Conservation (phyloP, 306 rosid species). For the Casuarina equisetifolia region DNA sequence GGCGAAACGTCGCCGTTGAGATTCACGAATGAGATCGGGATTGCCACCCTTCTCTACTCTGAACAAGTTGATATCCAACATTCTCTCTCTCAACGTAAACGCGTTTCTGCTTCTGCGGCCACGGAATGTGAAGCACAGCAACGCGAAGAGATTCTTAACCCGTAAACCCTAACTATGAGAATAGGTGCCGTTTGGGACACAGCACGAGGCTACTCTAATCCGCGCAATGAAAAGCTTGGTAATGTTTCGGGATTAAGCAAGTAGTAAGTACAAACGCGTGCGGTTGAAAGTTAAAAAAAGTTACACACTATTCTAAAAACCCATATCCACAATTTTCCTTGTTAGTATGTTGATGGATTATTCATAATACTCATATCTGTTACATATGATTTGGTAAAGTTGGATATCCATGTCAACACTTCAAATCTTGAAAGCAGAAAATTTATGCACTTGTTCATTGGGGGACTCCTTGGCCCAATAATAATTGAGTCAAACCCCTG, state of each 20-base stretch:
- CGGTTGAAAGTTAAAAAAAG: too few relatives aligned
- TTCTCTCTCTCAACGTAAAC: constrained; percentile 7
- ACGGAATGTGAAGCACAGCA: not conserved
- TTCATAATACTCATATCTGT: too few relatives aligned
- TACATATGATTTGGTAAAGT: too few relatives aligned
- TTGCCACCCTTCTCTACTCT: constrained; percentile 82
- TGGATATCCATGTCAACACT: too few relatives aligned
- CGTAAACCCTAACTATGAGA: not conserved
- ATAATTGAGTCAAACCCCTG: too few relatives aligned
- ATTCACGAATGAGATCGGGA: constrained; percentile 87
- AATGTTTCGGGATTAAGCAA: too few relatives aligned
- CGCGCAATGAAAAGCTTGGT: not conserved
- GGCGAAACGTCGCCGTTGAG: constrained; percentile 91
- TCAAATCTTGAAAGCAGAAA: too few relatives aligned
- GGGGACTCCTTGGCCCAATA: too few relatives aligned
- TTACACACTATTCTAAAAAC: not conserved
- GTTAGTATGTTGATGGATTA: too few relatives aligned
- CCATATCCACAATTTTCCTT: too few relatives aligned
- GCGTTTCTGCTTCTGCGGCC: not conserved
- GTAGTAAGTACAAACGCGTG: too few relatives aligned
- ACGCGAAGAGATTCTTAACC: not conserved
- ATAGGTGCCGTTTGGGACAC: not conserved
- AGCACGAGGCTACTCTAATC: not conserved
- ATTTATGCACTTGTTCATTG: not conserved
- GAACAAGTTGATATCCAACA: constrained; percentile 89